Evolutionary conservation across 331 rosid species (phyloP).

Genomic region (Saraca asoca): DNA sequence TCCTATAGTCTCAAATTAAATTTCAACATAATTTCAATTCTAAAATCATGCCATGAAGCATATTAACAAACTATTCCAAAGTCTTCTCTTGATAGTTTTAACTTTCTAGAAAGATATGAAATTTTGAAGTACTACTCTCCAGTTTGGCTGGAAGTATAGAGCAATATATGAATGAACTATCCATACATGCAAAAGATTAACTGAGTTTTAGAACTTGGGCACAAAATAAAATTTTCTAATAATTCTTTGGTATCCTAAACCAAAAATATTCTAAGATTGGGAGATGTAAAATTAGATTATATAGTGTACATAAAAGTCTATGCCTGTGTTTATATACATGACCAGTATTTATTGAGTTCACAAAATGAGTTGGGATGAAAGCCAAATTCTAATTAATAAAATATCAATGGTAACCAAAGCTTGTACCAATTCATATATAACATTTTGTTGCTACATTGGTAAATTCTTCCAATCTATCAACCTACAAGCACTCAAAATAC

Average conservation of each 20-base stretch:
- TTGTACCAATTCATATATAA: constrained; percentile 65
- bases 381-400: constrained; percentile 74
- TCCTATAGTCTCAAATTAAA: no score
- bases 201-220: no score
- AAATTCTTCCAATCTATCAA: constrained; percentile 72
- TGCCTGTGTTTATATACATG: constrained; percentile 50
- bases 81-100: no score
- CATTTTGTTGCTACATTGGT: constrained; percentile 57
- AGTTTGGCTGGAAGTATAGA: no score
- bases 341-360: constrained; percentile 43
- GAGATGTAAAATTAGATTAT: constrained; percentile 52
- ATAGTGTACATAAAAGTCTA: constrained; percentile 37
- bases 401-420: constrained; percentile 75
- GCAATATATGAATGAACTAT: no score
- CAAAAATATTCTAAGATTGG: constrained; percentile 43
- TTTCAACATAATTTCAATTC: no score
- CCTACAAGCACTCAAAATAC: constrained; percentile 46
- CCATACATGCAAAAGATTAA: no score
- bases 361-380: constrained; percentile 53
- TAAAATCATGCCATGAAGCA: no score
- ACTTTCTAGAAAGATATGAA: no score
- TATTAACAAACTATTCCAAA: no score
- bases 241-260: constrained; percentile 41
- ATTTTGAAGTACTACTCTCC: no score
- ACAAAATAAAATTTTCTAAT: not conserved